Evolutionary conservation across 768 basidiomycete species (phyloP).

Genomic region (Neoboletus magnificus): DNA sequence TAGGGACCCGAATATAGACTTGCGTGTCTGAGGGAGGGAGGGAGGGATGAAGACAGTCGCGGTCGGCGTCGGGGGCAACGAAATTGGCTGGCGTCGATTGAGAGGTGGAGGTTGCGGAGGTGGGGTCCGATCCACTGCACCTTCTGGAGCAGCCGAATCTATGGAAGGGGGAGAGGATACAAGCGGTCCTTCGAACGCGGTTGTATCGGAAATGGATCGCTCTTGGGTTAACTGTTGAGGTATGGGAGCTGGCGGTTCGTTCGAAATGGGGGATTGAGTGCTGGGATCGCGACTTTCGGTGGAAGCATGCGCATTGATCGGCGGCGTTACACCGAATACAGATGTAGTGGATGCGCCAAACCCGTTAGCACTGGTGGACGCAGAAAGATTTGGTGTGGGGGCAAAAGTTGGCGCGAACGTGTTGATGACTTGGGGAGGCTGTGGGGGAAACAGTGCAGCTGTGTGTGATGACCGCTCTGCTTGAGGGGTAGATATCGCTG

Average conservation of each 20-base stretch:
- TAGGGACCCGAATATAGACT: slow-evolving; percentile 20
- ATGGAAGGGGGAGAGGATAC: slow-evolving; percentile 17
- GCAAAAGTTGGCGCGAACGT: slow-evolving; percentile 18
- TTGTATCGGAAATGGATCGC: background rate
- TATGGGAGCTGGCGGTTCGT: background rate
- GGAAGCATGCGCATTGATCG: background rate
- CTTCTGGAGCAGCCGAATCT: slow-evolving; percentile 5
- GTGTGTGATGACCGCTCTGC: background rate
- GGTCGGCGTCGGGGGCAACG: slow-evolving; percentile 34
- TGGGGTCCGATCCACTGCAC: slow-evolving; percentile 6
- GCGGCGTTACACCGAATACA: background rate
- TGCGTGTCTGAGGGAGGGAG: slow-evolving; percentile 10
- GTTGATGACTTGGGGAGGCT: slow-evolving; percentile 11
- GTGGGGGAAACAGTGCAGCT: background rate
- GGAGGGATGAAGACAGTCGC: slow-evolving; percentile 17
- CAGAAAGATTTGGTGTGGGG: background rate
- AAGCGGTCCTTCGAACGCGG: background rate
- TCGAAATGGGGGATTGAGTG: background rate
- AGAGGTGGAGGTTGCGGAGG: slow-evolving; percentile 28
- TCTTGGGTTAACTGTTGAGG: background rate
- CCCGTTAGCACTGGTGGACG: background rate
- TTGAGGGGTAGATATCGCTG: background rate
- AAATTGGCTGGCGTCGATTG: slow-evolving; percentile 29
- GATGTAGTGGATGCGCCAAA: background rate
- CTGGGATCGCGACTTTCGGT: background rate